A percentile compares a stretch with the other conserved stretches of the same genome.
These are phyloP conservation scores for Solanum aculeatissimum DNA, from an alignment of 305 asterid species.

Conservation along the genomic window DNA sequence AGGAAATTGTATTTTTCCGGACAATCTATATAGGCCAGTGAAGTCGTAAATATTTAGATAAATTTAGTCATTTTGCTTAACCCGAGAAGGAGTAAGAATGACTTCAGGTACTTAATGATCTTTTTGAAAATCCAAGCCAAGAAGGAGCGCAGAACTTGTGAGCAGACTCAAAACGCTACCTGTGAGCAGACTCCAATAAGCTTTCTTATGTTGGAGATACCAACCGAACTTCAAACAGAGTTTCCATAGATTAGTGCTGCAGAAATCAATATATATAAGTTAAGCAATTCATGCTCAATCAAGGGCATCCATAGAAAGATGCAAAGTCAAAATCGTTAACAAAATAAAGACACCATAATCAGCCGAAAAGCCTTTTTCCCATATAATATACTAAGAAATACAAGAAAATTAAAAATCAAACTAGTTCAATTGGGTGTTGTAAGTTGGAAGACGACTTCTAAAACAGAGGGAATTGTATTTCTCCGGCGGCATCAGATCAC, in stretches of 20 bases:
- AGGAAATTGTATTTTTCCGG: no score
- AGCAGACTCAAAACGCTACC: neutral
- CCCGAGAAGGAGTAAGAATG: neutral
- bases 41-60: neutral
- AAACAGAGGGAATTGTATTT: no score
- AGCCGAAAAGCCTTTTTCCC: no score
- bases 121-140: neutral
- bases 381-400: no score
- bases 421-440: no score
- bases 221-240: constrained; percentile 7
- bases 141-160: neutral
- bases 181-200: constrained; percentile 19
- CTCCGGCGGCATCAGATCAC: no score
- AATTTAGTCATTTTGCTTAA: neutral
- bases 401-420: no score
- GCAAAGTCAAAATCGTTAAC: rapidly evolving
- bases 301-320: no score
- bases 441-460: no score
- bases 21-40: neutral
- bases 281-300: neutral
- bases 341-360: no score
- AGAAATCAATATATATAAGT: neutral
- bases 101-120: neutral
- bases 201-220: constrained; percentile 1
- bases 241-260: constrained; percentile 13